Conservation (phyloP, 306 rosid genomes). For the Dicorynia guianensis region DNA sequence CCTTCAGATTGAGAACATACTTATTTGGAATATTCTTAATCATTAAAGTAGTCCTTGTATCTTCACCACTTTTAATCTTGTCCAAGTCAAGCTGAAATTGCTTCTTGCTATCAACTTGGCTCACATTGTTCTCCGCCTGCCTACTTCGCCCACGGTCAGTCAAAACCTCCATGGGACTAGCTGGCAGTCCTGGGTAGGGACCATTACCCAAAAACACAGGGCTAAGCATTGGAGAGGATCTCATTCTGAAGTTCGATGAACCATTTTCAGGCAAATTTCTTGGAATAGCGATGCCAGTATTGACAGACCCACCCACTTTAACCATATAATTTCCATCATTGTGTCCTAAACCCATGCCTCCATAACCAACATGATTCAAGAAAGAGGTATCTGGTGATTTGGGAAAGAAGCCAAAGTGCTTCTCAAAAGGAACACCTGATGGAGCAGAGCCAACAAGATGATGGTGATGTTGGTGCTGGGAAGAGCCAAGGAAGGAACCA, state of each 20-base stretch:
- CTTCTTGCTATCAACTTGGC: constrained; percentile 83
- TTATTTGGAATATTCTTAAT: constrained; percentile 97
- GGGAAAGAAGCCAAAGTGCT: constrained; percentile 87
- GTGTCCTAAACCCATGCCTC: constrained; percentile 67
- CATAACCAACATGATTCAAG: constrained; percentile 68
- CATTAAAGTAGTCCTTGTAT: constrained; percentile 93
- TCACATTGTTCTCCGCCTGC: constrained; percentile 76
- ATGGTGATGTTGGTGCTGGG: constrained; percentile 64
- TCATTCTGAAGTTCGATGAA: constrained; percentile 78
- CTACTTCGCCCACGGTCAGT: constrained; percentile 74
- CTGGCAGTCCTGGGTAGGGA: constrained; percentile 67
- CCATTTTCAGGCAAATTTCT: constrained; percentile 78
- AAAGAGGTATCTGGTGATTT: constrained; percentile 88
- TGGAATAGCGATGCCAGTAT: constrained; percentile 65
- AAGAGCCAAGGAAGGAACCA: constrained; percentile 68
- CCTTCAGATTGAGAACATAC: constrained; percentile 54
- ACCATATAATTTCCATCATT: constrained; percentile 76
- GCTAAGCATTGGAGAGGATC: constrained; percentile 83
- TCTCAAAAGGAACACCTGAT: constrained; percentile 82
- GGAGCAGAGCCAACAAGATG: constrained; percentile 98
- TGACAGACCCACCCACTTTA: constrained; percentile 63
- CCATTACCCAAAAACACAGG: constrained; percentile 79
- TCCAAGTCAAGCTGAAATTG: constrained; percentile 96
- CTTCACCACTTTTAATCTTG: constrained; percentile 84
- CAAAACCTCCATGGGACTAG: constrained; percentile 68